phyloP scores from a whole-genome alignment of 2,329 filamentous ascomycete genomes.

The Phialemonium atrogriseum region DNA sequence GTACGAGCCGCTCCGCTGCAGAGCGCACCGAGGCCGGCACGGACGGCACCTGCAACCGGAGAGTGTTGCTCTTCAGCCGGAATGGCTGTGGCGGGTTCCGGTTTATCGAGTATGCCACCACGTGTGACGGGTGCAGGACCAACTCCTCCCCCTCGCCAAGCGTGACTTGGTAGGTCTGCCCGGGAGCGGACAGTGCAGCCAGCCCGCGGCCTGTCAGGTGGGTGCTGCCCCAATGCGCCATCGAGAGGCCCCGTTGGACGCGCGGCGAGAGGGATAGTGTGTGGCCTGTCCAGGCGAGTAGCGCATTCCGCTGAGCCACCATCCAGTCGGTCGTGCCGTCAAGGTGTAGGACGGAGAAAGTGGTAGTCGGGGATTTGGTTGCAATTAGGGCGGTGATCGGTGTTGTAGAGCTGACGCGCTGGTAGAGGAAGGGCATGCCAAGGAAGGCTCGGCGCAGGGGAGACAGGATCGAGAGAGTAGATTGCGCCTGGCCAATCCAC shows the following conservation, averaged over 20 bases:
- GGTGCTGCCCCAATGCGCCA: slow-evolving; percentile 89
- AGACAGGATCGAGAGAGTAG: slow-evolving; percentile 78
- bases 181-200: slow-evolving; percentile 74
- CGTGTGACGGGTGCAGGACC: slow-evolving; percentile 81
- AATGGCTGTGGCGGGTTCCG: slow-evolving; percentile 71
- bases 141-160: slow-evolving; percentile 81
- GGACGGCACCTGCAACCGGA: slow-evolving; percentile 73
- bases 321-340: slow-evolving; percentile 96
- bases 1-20: slow-evolving; percentile 44
- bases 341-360: slow-evolving; percentile 79
- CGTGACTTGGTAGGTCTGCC: slow-evolving; percentile 81
- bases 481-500: slow-evolving; percentile 63
- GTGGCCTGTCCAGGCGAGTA: slow-evolving; percentile 96
- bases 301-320: slow-evolving; percentile 74
- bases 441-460: slow-evolving; percentile 72
- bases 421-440: slow-evolving; percentile 91
- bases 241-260: slow-evolving; percentile 63
- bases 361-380: slow-evolving; percentile 77
- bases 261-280: slow-evolving; percentile 69
- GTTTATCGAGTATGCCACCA: slow-evolving; percentile 81
- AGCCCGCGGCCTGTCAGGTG: slow-evolving; percentile 82
- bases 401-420: slow-evolving; percentile 77
- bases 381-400: slow-evolving; percentile 84
- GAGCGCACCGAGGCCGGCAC: slow-evolving; percentile 28
- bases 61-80: slow-evolving; percentile 69